Base-by-base conservation (phyloP, 768 basidiomycete species). In the Pleurotus giganteus region DNA sequence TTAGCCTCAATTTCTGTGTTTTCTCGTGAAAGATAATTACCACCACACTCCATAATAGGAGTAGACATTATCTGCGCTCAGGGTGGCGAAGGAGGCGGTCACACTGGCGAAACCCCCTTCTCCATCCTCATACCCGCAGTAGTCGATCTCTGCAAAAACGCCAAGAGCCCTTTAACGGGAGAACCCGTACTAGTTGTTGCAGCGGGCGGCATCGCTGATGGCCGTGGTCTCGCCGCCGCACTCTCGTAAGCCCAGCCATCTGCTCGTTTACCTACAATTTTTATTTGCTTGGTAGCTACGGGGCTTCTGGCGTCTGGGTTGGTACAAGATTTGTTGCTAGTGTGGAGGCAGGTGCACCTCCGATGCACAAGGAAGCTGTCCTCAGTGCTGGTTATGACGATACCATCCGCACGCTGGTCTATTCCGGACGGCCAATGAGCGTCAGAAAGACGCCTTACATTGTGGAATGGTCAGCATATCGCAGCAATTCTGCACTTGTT, bases 11-110 rank as follows among this genome's bases (percentile, higher is more conserved):
- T 13, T 17, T 11, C 31, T 39, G 5, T 23, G 31, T 23, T 34
- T 12, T 41, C 6, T 9, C 29, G 2, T 31, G 23, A 15, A 50
- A 4, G 5, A 36, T 47, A n/a, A 9, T 34, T 36, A n/a, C n/a
- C 54, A 37, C 36, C 55, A 26, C 43, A 39, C 15, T 36, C 4
- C 8, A 23, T 27, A 19, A 4, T 60, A 79, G 90, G 91, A n/a
- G 90, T 93, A 13, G 92, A 95, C 61, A 83, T 94, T 57, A 92
- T 95, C 44, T 91, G 92, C 64, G 91, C 89, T 1, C 91, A 91
- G 67, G 89, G 88, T 29, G 90, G 89, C 15, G 91, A 93, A 69
- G 92, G 91, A 17, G 91, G 92, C 24, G 92, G 91, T 11, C 92
- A 94, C 71, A 93, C 92, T 0, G 90, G 93, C 36, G 87, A 91